Percentiles rank a stretch among this genome's conserved stretches.
phyloP scores from a whole-genome alignment of 768 basidiomycete species.

The Lactarius akahatsu region DNA sequence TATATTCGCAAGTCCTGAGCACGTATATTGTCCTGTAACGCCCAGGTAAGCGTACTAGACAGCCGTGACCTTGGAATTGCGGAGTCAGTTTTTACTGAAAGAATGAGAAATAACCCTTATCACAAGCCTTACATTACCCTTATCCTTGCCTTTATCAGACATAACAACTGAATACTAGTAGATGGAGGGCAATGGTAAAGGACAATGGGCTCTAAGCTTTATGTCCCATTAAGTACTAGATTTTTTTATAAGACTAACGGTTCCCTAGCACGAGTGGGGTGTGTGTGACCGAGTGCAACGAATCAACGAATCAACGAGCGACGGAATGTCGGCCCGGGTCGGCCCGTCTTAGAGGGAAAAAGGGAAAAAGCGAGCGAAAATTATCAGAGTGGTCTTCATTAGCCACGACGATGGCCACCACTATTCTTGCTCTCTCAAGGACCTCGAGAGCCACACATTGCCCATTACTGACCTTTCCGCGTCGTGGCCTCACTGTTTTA shows the following conservation, averaged over 20 bases:
- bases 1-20: neutral
- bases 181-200: neutral
- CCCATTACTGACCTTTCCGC: neutral
- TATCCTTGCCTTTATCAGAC: neutral
- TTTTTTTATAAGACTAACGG: neutral
- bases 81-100: neutral
- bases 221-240: neutral
- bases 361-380: neutral
- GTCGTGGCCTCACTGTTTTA: slow-evolving; percentile 2
- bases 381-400: neutral
- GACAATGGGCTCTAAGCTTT: neutral
- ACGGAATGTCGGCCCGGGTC: neutral
- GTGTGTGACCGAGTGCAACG: no score
- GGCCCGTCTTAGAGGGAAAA: neutral
- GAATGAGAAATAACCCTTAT: neutral
- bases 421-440: slow-evolving; percentile 12
- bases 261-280: neutral
- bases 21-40: neutral
- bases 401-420: neutral
- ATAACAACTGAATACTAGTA: neutral
- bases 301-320: no score
- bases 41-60: neutral
- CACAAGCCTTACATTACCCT: no score
- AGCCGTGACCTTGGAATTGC: neutral
- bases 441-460: slow-evolving; percentile 2